Conservation (phyloP, 2,329 filamentous ascomycete species). For the Aspergillus quadricinctus region DNA sequence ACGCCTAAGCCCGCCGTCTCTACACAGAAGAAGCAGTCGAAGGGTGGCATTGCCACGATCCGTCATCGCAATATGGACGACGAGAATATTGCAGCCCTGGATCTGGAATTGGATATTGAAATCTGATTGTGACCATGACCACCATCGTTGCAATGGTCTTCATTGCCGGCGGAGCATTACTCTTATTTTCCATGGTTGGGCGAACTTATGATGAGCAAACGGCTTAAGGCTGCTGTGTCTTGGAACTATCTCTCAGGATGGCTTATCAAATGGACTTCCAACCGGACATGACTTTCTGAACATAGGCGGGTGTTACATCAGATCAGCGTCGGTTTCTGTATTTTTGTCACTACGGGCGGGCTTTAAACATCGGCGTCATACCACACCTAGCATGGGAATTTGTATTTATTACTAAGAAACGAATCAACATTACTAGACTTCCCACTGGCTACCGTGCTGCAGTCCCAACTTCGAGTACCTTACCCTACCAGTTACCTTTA, state of each 20-base stretch:
- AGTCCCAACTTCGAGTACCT: too few species aligned
- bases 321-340: slow-evolving; percentile 6
- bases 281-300: neutral
- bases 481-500: too few species aligned
- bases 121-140: slow-evolving; percentile 49
- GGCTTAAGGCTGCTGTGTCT: neutral
- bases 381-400: slow-evolving; percentile 2
- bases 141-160: neutral
- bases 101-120: slow-evolving; percentile 88
- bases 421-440: neutral
- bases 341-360: neutral
- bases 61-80: slow-evolving; percentile 78
- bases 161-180: neutral
- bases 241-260: neutral
- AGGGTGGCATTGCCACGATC: slow-evolving; percentile 60
- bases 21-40: slow-evolving; percentile 33
- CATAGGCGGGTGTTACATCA: slow-evolving; percentile 2
- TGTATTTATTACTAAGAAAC: neutral
- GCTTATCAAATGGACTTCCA: neutral
- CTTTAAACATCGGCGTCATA: neutral
- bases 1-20: slow-evolving; percentile 47
- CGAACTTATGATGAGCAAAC: neutral
- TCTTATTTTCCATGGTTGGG: too few species aligned
- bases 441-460: too few species aligned
- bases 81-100: slow-evolving; percentile 83